Percentiles rank a stretch among this genome's conserved stretches.
phyloP scores from a whole-genome alignment of 2,329 filamentous ascomycete genomes.

The Colletotrichum cordylinicola region DNA sequence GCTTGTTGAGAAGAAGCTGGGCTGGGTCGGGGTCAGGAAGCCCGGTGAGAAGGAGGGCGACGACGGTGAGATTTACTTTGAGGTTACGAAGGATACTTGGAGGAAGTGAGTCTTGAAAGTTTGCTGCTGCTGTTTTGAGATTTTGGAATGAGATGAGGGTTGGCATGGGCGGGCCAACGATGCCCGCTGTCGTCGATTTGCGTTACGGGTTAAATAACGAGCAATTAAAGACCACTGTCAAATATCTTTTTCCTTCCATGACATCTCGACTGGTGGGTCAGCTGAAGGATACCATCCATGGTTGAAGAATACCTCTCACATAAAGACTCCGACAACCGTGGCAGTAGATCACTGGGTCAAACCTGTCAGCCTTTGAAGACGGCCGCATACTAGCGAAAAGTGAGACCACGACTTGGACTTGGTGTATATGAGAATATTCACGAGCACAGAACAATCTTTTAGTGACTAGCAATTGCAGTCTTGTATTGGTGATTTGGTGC shows the following conservation, averaged over 20 bases:
- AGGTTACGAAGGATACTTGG: conserved; percentile 27
- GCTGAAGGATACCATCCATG: not conserved
- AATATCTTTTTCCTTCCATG: not conserved
- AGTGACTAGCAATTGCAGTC: not conserved
- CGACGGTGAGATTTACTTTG: conserved; percentile 29
- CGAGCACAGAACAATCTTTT: not conserved
- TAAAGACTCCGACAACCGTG: not conserved
- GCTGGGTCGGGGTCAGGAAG: conserved; percentile 23
- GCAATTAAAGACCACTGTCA: not conserved
- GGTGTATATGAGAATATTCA: not conserved
- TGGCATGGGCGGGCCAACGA: not conserved
- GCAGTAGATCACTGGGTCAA: not conserved
- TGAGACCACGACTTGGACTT: not conserved
- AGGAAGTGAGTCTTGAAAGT: not conserved
- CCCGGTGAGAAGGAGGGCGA: not conserved
- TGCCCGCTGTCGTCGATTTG: not conserved
- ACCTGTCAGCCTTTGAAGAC: not conserved
- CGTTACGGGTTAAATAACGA: not conserved
- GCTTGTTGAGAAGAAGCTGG: conserved; percentile 28
- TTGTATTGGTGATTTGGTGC: not conserved
- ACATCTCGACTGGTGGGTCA: not conserved
- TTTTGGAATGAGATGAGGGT: not conserved
- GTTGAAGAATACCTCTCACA: not conserved
- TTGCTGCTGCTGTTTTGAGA: not conserved
- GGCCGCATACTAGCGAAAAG: not conserved